Base-by-base conservation (phyloP, 169 alveolate species). In the Nephromyces sp. region DNA sequence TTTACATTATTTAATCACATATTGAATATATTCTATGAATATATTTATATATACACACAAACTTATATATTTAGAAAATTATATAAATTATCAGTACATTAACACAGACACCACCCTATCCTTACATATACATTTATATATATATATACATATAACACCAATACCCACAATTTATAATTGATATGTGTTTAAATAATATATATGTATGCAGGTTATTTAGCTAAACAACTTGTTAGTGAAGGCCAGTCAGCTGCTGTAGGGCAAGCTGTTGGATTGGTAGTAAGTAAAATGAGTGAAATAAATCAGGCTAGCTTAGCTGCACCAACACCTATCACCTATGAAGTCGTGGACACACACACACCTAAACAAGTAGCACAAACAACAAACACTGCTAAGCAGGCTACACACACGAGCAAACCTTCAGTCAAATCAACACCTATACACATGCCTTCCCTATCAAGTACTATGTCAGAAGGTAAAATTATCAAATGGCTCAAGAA, bases 401-500 rank as follows among this genome's bases (percentile, higher is more conserved):
- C 57, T 43, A 15, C 57, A 43, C 57, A 43, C 57, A 15, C n/a
- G n/a, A n/a, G 57, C 15, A n/a, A 43, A 43, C 62, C 71, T 32
- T 32, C 33, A 8, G 71, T 65, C 15, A 43, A 27, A 5, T 25
- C 77, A 25, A 32, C 1, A 0, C 70, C 52, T 8, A n/a, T 70
- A 52, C 61, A 57, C 68, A 77, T 82, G 87, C 87, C 87, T 22
- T 84, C 87, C 0, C 64, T 81, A 27, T 77, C 83, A 29, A 75
- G 84, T 53, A 78, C 87, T 6, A 78, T 82, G 87, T 74, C 82
- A 0, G 28, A 69, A 22, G 87, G 85, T 61, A 90, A 88, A 65
- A 75, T 89, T 27, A 78, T 82, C 74, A 82, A 84, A 72, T 81
- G 91, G 89, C 78, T 81, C 66, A 78, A 79, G 77, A 64, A 67